Evolutionary conservation across 169 alveolate genomes (phyloP).

Genomic region (Babesia sp.): DNA sequence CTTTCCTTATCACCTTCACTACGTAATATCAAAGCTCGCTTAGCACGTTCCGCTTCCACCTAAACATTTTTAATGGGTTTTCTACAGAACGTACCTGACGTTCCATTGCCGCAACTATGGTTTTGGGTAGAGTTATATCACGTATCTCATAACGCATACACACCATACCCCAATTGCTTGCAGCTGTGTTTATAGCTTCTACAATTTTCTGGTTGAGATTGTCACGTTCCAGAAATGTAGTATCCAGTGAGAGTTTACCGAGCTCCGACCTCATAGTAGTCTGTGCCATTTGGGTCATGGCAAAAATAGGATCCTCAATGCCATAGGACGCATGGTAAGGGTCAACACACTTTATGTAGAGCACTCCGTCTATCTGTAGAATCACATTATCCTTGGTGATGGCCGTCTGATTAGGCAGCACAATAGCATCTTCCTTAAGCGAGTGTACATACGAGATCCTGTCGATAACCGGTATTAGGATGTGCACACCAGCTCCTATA

Average conservation of each 20-base stretch:
- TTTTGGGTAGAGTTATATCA: conserved; percentile 91
- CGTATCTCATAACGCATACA: conserved; percentile 92
- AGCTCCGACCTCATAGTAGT: conserved; percentile 95
- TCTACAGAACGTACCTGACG: conserved; percentile 63
- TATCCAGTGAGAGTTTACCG: conserved; percentile 92
- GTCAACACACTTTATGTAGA: conserved; percentile 86
- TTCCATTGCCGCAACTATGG: conserved; percentile 92
- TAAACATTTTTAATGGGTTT: conserved; percentile 8
- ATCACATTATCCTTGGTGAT: conserved; percentile 94
- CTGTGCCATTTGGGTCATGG: conserved; percentile 92
- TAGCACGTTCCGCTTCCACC: conserved; percentile 94
- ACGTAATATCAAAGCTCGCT: conserved; percentile 89
- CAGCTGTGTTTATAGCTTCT: conserved; percentile 86
- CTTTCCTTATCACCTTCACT: conserved; percentile 91
- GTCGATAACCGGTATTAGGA: conserved; percentile 89
- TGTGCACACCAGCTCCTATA: conserved; percentile 89
- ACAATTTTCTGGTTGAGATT: conserved; percentile 87
- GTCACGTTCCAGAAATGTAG: conserved; percentile 93
- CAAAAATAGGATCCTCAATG: conserved; percentile 89
- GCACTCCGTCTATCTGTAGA: conserved; percentile 92
- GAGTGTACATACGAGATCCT: conserved; percentile 89
- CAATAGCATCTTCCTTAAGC: conserved; percentile 90
- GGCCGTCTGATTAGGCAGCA: conserved; percentile 90
- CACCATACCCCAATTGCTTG: conserved; percentile 92
- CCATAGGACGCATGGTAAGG: conserved; percentile 91